These are phyloP conservation scores for Suillus luteus DNA, from an alignment of 768 basidiomycete species.

Conservation along the genomic window DNA sequence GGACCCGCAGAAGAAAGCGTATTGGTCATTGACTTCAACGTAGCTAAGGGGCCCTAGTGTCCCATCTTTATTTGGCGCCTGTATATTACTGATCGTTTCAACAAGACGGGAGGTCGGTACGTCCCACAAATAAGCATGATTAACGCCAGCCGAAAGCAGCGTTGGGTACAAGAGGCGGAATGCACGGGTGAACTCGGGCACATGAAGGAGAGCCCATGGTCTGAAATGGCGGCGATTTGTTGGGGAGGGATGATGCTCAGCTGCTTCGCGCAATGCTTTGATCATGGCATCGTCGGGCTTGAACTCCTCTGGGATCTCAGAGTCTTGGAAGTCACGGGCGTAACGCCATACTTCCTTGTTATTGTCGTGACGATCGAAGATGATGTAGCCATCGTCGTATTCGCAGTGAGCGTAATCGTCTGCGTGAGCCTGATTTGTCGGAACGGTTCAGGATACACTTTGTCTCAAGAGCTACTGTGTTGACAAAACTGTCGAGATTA, in stretches of 20 bases:
- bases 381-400: slow-evolving; percentile 68
- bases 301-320: slow-evolving; percentile 25
- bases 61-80: slow-evolving; percentile 19
- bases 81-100: slow-evolving; percentile 48
- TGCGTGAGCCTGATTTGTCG: slow-evolving; percentile 16
- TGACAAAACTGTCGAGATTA: slow-evolving; percentile 88
- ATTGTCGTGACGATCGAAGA: slow-evolving; percentile 62
- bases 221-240: slow-evolving; percentile 50
- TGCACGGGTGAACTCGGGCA: slow-evolving; percentile 48
- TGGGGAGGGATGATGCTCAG: slow-evolving; percentile 15
- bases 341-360: slow-evolving; percentile 74
- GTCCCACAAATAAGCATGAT: slow-evolving; percentile 62
- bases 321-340: slow-evolving; percentile 34
- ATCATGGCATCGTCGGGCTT: slow-evolving; percentile 36
- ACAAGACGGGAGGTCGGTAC: slow-evolving; percentile 50
- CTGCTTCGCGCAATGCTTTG: slow-evolving; percentile 25
- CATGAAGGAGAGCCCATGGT: slow-evolving; percentile 59
- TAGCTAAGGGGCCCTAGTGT: slow-evolving; percentile 47
- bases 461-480: slow-evolving; percentile 84
- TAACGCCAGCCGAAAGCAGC: slow-evolving; percentile 50
- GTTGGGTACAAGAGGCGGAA: slow-evolving; percentile 72
- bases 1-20: slow-evolving; percentile 61
- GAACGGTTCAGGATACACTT: slow-evolving; percentile 17
- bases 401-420: slow-evolving; percentile 63
- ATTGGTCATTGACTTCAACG: slow-evolving; percentile 61